A percentile compares a stretch with the other conserved stretches of the same genome.
Conservation (phyloP, 306 rosid genomes). For the Abrus pulchellus region DNA sequence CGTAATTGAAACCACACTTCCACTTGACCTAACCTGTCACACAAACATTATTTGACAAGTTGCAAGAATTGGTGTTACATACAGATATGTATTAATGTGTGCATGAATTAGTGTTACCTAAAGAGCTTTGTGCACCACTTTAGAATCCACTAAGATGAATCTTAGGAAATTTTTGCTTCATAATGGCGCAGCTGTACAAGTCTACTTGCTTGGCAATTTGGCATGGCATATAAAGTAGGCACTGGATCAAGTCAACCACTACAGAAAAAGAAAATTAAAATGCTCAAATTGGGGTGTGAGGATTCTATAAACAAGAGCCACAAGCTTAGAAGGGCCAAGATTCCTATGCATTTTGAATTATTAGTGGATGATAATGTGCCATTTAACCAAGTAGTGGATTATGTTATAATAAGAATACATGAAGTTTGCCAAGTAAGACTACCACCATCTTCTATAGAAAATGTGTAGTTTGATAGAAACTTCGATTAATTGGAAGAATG, state of each 20-base stretch:
- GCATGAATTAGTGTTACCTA: slow-evolving; percentile 9
- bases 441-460: slow-evolving; percentile 16
- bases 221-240: slow-evolving; percentile 21
- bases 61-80: background rate
- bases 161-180: background rate
- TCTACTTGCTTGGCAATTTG: background rate
- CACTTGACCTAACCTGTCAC: background rate
- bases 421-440: slow-evolving; percentile 3
- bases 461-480: slow-evolving; percentile 1
- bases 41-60: background rate
- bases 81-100: background rate
- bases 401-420: background rate
- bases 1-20: slow-evolving; percentile 10
- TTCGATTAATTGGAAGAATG: slow-evolving; percentile 35
- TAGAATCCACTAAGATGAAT: slow-evolving; percentile 35
- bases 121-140: slow-evolving; percentile 35
- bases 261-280: background rate
- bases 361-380: slow-evolving; percentile 47
- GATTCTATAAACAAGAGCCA: slow-evolving; percentile 38
- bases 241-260: slow-evolving; percentile 40
- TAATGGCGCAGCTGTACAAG: slow-evolving; percentile 16
- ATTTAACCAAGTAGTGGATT: slow-evolving; percentile 37
- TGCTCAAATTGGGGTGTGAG: slow-evolving; percentile 26
- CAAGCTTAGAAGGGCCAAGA: background rate
- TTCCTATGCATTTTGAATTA: slow-evolving; percentile 31